A percentile compares a stretch with the other conserved stretches of the same genome.
Conservation (phyloP, 805 yeast genomes). For the Jamesozyma jinghongensis region DNA sequence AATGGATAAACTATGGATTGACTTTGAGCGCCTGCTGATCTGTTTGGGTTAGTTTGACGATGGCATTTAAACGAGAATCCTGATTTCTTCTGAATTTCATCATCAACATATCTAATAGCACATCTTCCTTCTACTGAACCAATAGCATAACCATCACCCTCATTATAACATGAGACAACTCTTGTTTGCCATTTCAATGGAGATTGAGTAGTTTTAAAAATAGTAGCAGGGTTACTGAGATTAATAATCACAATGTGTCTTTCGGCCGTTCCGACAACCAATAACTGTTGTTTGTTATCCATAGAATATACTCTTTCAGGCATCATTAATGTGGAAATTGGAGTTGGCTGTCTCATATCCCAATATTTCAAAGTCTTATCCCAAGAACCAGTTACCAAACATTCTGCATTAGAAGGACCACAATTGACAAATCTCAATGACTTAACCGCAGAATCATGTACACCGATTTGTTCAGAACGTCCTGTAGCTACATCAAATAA, state of each 20-base stretch:
- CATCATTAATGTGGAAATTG: conserved; percentile 69
- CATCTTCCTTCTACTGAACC: conserved; percentile 95
- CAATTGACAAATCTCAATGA: conserved; percentile 69
- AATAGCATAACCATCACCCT: conserved; percentile 84
- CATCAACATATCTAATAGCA: conserved; percentile 87
- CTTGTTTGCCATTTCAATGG: conserved; percentile 90
- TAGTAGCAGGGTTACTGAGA: conserved; percentile 70
- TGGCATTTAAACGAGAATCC: conserved; percentile 95
- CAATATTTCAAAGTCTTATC: conserved; percentile 90
- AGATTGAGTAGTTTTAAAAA: conserved; percentile 62
- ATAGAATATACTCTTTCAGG: conserved; percentile 89
- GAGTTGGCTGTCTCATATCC: conserved; percentile 82
- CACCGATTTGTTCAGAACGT: conserved; percentile 76
- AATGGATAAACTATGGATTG: conserved; percentile 71
- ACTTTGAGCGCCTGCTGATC: conserved; percentile 39
- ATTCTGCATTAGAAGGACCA: conserved; percentile 70
- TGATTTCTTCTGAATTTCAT: conserved; percentile 54
- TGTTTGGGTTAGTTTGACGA: conserved; percentile 45
- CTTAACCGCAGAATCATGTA: conserved; percentile 74
- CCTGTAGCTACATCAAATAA: conserved; percentile 75
- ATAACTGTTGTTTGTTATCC: conserved; percentile 71
- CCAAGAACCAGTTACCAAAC: conserved; percentile 91
- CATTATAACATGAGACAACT: conserved; percentile 73
- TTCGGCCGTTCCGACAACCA: conserved; percentile 93
- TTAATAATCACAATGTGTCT: conserved; percentile 71